Evolutionary conservation across 179 eudicot species (phyloP), one percentile per base, ranked within the genome.

Genomic region (Vitellaria paradoxa): DNA sequence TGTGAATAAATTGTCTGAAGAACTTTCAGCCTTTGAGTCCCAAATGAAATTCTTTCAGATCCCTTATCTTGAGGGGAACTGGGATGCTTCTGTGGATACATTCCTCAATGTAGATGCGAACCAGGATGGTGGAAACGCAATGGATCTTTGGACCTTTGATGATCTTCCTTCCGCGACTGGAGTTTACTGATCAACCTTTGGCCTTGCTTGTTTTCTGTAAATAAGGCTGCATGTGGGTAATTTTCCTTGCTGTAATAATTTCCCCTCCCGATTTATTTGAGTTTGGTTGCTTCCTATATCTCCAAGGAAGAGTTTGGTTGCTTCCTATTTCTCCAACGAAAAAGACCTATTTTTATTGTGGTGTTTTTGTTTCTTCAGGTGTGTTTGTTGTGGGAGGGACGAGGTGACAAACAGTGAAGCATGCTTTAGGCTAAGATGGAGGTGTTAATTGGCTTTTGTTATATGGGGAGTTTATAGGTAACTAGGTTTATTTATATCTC

Each of bases 91-190:
- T 42, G 74, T 88, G 53, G 88, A 91, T 73, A 85, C 89, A n/a
- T 89, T 91, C 82, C 91, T 93, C 59, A 81, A 79, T 52, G 87
- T 81, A 45, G 90, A 89, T 47, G 83, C 84, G 18, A 78, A 83
- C 59, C 88, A 86, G 75, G 90, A 85, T 60, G 86, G 77, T 71
- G 86, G 66, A 14, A 91, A 84, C 72, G 70, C 83, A 0, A 68
- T 87, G 82, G 81, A 85, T 65, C 85, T 90, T 20, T 95, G 99
- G 99, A 81, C 85, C 85, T 91, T 89, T 15, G 95, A 85, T 75
- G 97, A 93, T 72, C 75, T 90, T 65, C 79, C 89, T n/a, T 15
- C 86, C n/a, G 46, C 87, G 81, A 59, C 55, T 12, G 87, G 89
- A 70, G 76, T 71, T 65, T 88, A 56, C 82, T 89, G 72, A 89